Percentiles rank a stretch among this genome's conserved stretches.
phyloP scores from a whole-genome alignment of 2,329 filamentous ascomycete species.

The Didymella glomerata region DNA sequence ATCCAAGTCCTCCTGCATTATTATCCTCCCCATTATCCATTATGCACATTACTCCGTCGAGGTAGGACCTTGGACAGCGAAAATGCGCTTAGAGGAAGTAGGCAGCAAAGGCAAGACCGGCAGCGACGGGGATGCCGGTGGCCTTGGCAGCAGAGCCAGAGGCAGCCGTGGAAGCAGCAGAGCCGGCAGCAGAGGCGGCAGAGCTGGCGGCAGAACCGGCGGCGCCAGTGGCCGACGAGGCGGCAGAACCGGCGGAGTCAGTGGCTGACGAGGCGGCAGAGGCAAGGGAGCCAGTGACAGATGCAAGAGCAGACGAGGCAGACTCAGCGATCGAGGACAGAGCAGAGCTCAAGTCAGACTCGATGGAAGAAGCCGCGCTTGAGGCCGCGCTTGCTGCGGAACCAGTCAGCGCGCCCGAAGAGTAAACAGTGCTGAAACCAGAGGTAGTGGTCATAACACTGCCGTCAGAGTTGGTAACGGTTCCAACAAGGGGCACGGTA shows the following conservation, averaged over 20 bases:
- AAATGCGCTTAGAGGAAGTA: conserved; percentile 48
- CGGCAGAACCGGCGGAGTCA: conserved; percentile 26
- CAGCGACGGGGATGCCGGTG: conserved; percentile 50
- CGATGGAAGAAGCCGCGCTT: conserved; percentile 24
- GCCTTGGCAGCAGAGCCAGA: conserved; percentile 42
- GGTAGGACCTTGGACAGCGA: conserved; percentile 31
- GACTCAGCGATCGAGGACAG: conserved; percentile 15
- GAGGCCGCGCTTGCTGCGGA: conserved; percentile 28
- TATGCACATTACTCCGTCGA: conserved; percentile 47
- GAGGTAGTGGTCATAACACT: conserved; percentile 35
- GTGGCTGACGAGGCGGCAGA: conserved; percentile 28
- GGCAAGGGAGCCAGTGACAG: conserved; percentile 15
- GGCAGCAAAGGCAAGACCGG: conserved; percentile 49
- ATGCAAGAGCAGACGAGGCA: conserved; percentile 27
- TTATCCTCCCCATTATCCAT: conserved; percentile 28
- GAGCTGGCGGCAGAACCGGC: conserved; percentile 22
- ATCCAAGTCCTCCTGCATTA: conserved; percentile 35
- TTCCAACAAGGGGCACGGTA: conserved; percentile 31
- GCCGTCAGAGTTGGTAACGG: conserved; percentile 33
- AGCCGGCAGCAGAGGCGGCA: conserved; percentile 21
- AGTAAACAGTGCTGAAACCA: conserved; percentile 36
- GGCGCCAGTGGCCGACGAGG: conserved; percentile 25
- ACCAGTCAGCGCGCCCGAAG: conserved; percentile 21
- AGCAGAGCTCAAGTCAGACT: conserved; percentile 22
- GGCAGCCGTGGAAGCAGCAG: conserved; percentile 27